Base-by-base conservation (phyloP, 345 rosid genomes). In the Arabidopsis suecica region DNA sequence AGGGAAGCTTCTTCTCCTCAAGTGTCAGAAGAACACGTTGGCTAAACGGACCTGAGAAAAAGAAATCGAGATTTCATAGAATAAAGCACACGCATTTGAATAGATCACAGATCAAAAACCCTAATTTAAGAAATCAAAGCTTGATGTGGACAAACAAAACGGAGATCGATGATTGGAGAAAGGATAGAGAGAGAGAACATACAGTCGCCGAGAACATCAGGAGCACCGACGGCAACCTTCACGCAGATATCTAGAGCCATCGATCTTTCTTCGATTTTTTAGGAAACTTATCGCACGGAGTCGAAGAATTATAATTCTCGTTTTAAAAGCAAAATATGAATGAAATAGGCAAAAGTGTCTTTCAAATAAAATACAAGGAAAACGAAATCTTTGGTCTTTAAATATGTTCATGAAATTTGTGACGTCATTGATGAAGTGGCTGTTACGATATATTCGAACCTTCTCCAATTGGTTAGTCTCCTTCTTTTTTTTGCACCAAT, bases 201-300 rank as follows among this genome's bases (percentile, higher is more conserved):
- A 93, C 96, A 93, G 81, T 93, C 98, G 53, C 96, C 97, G 37
- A 86, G 87, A 72, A 65, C 55, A 65, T 87, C 86, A 45, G 88
- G 88, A 20, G 87, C 88, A 32, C 91, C 96, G 32, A 49, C 41
- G 44, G 94, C 97, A 61, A 86, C 97, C 84, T 92, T 92, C 48
- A 87, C 99, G 75, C 91, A 87, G 82, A 95, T 58, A 82, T 93
- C 98, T 66, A 91, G 42, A 72, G 86, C 75, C 98, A 93, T 91
- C 44, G 64, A 61, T 53, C 56, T 61, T 55, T 68, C 48, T 55
- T 68, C 48, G 20, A 5, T 28, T 49, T 66, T 59, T 2, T 44
- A 20, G 23, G 48, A 9, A 62, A 22, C n/a, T 7, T 10, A 28
- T 58, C 23, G 57, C 45, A 44, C 7, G 14, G 9, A 41, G 6